Evolutionary conservation across 345 rosid species (phyloP).

Genomic region (Moricandia moricandioides): DNA sequence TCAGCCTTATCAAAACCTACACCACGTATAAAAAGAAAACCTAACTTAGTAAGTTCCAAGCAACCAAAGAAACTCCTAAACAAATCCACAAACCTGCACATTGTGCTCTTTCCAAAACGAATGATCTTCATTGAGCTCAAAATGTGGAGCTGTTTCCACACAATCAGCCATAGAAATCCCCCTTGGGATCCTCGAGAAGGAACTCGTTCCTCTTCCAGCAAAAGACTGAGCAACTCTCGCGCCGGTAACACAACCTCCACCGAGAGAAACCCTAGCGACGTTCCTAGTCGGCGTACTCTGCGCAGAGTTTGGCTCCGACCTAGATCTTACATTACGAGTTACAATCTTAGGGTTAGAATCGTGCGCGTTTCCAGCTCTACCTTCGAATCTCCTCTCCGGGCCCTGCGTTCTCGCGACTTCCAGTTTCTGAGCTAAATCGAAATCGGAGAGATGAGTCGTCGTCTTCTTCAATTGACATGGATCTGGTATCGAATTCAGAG

Average conservation of each 20-base stretch:
- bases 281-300: slow-evolving; percentile 75
- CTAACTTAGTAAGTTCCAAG: not conserved
- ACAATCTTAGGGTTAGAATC: slow-evolving; percentile 47
- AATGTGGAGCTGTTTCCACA: slow-evolving; percentile 55
- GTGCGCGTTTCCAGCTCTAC: slow-evolving; percentile 27
- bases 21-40: not conserved
- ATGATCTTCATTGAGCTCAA: slow-evolving; percentile 72
- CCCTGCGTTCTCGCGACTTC: slow-evolving; percentile 34
- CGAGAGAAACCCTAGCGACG: slow-evolving; percentile 55
- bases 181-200: slow-evolving; percentile 43
- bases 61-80: not conserved
- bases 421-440: slow-evolving; percentile 37
- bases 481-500: slow-evolving; percentile 70
- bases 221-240: slow-evolving; percentile 35
- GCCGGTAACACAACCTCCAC: slow-evolving; percentile 38
- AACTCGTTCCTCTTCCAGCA: slow-evolving; percentile 45
- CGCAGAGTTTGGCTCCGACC: slow-evolving; percentile 64
- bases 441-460: slow-evolving; percentile 26
- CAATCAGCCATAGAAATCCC: slow-evolving; percentile 44
- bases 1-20: slow-evolving; percentile 83
- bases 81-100: slow-evolving; percentile 65
- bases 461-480: slow-evolving; percentile 58
- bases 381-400: slow-evolving; percentile 34
- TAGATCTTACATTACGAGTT: slow-evolving; percentile 47
- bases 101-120: slow-evolving; percentile 84